These are phyloP conservation scores for Lachnellula arida DNA, from an alignment of 2,329 filamentous ascomycete genomes.

Conservation along the genomic window DNA sequence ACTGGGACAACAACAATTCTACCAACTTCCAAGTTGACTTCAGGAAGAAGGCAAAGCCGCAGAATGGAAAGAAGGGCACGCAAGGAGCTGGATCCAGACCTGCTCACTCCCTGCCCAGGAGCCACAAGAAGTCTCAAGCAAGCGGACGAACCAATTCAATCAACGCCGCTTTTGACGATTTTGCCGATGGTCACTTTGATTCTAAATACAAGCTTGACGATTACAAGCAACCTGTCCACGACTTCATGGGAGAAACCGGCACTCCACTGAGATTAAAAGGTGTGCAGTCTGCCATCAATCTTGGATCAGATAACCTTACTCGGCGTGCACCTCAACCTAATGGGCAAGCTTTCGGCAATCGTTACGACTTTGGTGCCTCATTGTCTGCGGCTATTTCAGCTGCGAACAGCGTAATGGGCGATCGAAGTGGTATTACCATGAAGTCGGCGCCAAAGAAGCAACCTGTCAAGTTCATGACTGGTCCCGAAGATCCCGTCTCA, in stretches of 20 bases:
- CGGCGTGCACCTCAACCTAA: slow-evolving; percentile 47
- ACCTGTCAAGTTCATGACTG: slow-evolving; percentile 12
- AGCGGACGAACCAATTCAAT: slow-evolving; percentile 46
- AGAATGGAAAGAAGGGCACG: slow-evolving; percentile 51
- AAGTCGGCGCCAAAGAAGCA: slow-evolving; percentile 29
- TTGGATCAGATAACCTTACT: slow-evolving; percentile 39
- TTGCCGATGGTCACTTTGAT: slow-evolving; percentile 51
- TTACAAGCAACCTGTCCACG: slow-evolving; percentile 56
- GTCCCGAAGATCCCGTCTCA: slow-evolving; percentile 17
- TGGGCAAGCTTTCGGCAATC: slow-evolving; percentile 78
- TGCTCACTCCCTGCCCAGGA: slow-evolving; percentile 57
- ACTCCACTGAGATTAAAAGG: slow-evolving; percentile 64
- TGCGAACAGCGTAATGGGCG: slow-evolving; percentile 59
- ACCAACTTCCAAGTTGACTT: slow-evolving; percentile 96
- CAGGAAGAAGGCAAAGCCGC: slow-evolving; percentile 66
- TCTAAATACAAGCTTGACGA: slow-evolving; percentile 41
- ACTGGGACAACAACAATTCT: slow-evolving; percentile 88
- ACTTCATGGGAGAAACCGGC: slow-evolving; percentile 58
- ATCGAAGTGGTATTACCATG: slow-evolving; percentile 51
- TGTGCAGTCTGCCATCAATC: slow-evolving; percentile 56
- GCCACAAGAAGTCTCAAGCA: slow-evolving; percentile 51
- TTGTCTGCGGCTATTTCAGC: slow-evolving; percentile 75
- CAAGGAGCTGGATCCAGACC: slow-evolving; percentile 48
- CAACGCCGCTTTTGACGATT: slow-evolving; percentile 61
- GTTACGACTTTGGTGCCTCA: slow-evolving; percentile 95